Conservation (phyloP, 108 stramenopile genomes). For the Stephanodiscus triporus region DNA sequence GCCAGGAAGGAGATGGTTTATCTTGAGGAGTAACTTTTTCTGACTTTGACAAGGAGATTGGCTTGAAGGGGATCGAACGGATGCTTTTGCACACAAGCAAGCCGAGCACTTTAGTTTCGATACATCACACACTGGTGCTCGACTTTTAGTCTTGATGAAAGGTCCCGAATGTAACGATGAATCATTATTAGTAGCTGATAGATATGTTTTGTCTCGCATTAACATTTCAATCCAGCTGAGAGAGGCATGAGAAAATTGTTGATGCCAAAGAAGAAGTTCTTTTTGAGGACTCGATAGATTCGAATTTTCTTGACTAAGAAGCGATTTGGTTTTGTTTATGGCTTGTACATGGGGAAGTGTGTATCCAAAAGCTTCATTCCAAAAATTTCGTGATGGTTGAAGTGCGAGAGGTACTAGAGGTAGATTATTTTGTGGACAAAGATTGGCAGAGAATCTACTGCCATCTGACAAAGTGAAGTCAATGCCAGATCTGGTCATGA, state of each 20-base stretch:
- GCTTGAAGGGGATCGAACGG: neutral
- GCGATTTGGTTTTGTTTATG: neutral
- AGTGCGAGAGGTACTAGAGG: neutral
- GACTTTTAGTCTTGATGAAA: no score
- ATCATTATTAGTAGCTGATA: neutral
- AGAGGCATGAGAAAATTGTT: no score
- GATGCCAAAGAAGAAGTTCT: slow-evolving; percentile 17
- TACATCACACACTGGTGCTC: neutral
- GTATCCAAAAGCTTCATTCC: no score
- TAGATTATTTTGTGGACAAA: neutral
- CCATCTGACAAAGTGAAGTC: neutral
- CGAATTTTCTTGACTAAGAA: neutral
- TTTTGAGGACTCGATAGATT: neutral
- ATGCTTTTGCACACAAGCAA: no score
- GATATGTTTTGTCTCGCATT: neutral
- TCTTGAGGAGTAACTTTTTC: neutral
- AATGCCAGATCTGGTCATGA: neutral
- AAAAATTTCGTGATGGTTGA: neutral
- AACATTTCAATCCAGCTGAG: neutral
- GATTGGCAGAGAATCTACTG: neutral
- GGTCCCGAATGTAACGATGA: neutral
- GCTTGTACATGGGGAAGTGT: neutral
- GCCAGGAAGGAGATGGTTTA: slow-evolving; percentile 14
- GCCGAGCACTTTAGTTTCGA: neutral
- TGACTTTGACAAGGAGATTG: neutral